A percentile compares a stretch with the other conserved stretches of the same genome.
Evolutionary conservation across 352 stramenopile genomes (phyloP).

Genomic region (Globisporangium carolinianum): DNA sequence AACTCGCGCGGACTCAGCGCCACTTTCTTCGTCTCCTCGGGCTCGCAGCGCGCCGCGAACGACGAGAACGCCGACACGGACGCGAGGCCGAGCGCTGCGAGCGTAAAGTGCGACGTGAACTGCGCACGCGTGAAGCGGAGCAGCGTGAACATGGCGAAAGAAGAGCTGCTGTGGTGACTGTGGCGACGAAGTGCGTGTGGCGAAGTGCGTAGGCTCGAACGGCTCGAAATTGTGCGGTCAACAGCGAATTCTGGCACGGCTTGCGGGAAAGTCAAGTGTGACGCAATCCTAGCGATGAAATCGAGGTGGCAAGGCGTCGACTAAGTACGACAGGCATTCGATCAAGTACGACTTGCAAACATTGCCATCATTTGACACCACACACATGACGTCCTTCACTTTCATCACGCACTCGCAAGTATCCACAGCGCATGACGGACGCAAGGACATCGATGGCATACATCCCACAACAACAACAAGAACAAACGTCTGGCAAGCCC

Average conservation of each 20-base stretch:
- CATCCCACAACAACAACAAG: not conserved
- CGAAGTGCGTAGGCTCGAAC: not conserved
- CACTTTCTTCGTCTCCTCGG: constrained; percentile 21
- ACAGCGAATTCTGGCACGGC: not conserved
- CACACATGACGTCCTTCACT: not conserved
- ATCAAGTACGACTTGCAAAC: not conserved
- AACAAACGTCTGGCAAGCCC: not conserved
- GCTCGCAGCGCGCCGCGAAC: constrained; percentile 15
- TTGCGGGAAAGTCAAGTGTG: no score
- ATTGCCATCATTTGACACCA: not conserved
- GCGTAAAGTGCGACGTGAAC: constrained; percentile 22
- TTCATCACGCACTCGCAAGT: no score
- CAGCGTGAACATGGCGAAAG: constrained; percentile 16
- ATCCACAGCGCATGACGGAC: not conserved
- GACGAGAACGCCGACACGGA: constrained; percentile 24
- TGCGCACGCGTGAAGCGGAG: constrained; percentile 40
- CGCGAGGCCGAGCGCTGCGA: constrained; percentile 33
- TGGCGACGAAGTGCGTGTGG: not conserved
- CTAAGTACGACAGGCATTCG: not conserved
- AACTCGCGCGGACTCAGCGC: constrained; percentile 63
- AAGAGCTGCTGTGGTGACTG: not conserved
- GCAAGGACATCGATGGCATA: no score
- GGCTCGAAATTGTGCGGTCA: not conserved
- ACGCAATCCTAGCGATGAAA: not conserved
- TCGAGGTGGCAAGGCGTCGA: not conserved